These are phyloP conservation scores for Penicillium griseofulvum DNA, from an alignment of 2,329 filamentous ascomycete species.

Conservation along the genomic window DNA sequence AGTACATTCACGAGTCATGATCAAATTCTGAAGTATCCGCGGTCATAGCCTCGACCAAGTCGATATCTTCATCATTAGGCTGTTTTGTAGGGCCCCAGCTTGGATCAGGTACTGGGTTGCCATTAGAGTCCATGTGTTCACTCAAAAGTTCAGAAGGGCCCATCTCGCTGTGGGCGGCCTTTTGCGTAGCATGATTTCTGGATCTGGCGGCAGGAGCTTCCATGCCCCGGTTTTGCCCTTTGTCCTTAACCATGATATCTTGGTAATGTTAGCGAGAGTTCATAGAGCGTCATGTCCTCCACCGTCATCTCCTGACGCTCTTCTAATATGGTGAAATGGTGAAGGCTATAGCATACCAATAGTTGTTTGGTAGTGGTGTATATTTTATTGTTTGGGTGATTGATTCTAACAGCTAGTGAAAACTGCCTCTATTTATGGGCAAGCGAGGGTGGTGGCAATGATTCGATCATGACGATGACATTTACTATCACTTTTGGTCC, in stretches of 20 bases:
- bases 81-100: conserved; percentile 19
- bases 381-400: not conserved
- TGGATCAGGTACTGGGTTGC: conserved; percentile 34
- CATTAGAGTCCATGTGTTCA: conserved; percentile 31
- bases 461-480: conserved; percentile 32
- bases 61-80: conserved; percentile 15
- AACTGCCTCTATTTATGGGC: conserved; percentile 12
- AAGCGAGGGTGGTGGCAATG: conserved; percentile 27
- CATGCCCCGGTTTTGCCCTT: not conserved
- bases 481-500: conserved; percentile 14
- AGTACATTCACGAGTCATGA: too few relatives aligned
- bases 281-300: not conserved
- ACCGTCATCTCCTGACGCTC: not conserved
- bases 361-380: not conserved
- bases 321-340: not conserved
- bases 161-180: conserved; percentile 19
- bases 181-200: conserved; percentile 2
- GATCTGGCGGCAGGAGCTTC: not conserved
- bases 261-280: not conserved
- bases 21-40: conserved; percentile 24
- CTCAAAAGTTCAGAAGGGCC: conserved; percentile 29
- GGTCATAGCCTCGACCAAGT: conserved; percentile 32
- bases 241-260: not conserved
- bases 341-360: not conserved
- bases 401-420: not conserved